phyloP scores from a whole-genome alignment of 805 yeast species.

The Blastobotrys attinorum region DNA sequence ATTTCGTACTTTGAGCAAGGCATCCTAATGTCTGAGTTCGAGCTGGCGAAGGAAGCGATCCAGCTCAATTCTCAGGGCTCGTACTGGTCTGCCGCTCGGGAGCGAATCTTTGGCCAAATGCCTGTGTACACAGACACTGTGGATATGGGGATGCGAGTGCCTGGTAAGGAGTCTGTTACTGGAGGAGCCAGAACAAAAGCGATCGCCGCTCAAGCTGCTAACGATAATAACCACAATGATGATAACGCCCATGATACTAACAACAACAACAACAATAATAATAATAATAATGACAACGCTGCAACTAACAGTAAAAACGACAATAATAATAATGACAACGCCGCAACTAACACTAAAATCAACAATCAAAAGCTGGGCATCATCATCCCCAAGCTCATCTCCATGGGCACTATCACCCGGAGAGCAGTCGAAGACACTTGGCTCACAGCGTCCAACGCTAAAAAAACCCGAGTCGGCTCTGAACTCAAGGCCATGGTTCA shows the following conservation, averaged over 20 bases:
- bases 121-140: conserved; percentile 49
- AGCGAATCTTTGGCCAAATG: conserved; percentile 76
- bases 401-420: conserved; percentile 96
- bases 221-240: too few relatives aligned
- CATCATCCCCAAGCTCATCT: conserved; percentile 72
- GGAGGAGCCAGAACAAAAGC: too few relatives aligned
- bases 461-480: conserved; percentile 77
- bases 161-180: background rate
- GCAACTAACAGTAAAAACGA: too few relatives aligned
- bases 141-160: conserved; percentile 19
- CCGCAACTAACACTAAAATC: too few relatives aligned
- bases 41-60: conserved; percentile 69
- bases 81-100: conserved; percentile 90
- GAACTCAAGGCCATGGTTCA: conserved; percentile 79
- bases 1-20: conserved; percentile 66
- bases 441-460: conserved; percentile 96
- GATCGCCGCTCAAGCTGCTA: too few relatives aligned
- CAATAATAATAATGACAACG: too few relatives aligned
- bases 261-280: too few relatives aligned
- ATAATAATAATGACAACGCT: too few relatives aligned
- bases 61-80: conserved; percentile 71
- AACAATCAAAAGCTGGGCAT: conserved; percentile 45
- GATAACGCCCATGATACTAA: too few relatives aligned
- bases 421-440: conserved; percentile 96
- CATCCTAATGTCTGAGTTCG: conserved; percentile 58